A percentile compares a stretch with the other conserved stretches of the same genome.
Evolutionary conservation across 106 monocot genomes (phyloP).

Genomic region (Dendrobium huoshanense): DNA sequence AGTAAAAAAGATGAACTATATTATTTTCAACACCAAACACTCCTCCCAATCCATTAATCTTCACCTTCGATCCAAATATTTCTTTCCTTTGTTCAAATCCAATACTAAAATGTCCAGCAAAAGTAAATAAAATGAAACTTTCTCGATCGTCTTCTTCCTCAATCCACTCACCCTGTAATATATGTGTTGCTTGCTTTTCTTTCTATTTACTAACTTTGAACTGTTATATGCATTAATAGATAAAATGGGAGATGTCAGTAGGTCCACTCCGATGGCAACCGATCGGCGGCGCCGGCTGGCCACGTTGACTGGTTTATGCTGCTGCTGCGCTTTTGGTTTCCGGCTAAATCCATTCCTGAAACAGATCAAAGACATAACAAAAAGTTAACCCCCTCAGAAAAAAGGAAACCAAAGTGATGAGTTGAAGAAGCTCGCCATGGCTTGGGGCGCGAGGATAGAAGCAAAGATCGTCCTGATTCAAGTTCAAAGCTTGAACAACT

Average conservation of each 20-base stretch:
- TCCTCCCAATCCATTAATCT: too few species aligned
- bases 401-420: background rate
- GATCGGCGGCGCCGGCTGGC: background rate
- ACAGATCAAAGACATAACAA: background rate
- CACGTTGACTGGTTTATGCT: background rate
- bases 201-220: too few species aligned
- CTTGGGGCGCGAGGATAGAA: background rate
- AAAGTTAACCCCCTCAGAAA: background rate
- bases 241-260: background rate
- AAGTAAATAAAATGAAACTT: too few species aligned
- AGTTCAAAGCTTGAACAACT: background rate
- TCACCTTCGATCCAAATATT: too few species aligned
- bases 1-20: too few species aligned
- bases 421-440: background rate
- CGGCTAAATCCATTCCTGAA: background rate
- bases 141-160: too few species aligned
- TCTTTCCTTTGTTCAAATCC: too few species aligned
- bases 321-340: background rate
- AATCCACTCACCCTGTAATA: too few species aligned
- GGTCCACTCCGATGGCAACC: background rate
- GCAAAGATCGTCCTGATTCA: background rate
- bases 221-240: too few species aligned
- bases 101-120: too few species aligned
- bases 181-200: too few species aligned
- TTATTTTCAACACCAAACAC: too few species aligned